Base-by-base conservation (phyloP, 2,329 filamentous ascomycete species). In the Talaromyces atroroseus region DNA sequence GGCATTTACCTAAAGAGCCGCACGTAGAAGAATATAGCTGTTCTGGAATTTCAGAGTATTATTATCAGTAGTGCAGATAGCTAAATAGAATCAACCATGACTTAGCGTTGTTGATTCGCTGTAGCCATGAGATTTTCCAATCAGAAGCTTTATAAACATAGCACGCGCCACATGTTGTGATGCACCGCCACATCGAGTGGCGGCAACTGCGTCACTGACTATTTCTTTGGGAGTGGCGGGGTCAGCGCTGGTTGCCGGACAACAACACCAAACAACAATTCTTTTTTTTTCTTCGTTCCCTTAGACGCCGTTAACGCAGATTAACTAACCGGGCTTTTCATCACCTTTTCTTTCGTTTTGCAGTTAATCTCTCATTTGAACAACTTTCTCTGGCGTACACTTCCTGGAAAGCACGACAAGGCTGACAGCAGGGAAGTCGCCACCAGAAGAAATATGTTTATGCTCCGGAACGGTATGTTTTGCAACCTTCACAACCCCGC, bases 401-500 rank as follows among this genome's bases (percentile, higher is more conserved):
- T 44, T 44, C 40, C 40, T 10, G 40, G 5, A 29, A 7, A 23
- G 8, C 18, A 44, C 40, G 40, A 49, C 21, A 36, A 49, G 42
- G 51, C 46, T 38, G 49, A 44, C 49, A 47, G 63, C 59, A 57
- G 58, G 60, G 56, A 45, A 62, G 58, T 51, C 65, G 63, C 61
- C 66, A 54, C 52, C 48, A 44, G 18, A 21, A 23, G 40, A 66
- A 71, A 66, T 62, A 82, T 82, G 79, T 81, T 81, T 73, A 80
- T 81, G 78, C 76, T 82, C 65, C 74, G 79, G 62, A 81, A 81
- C 63, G 78, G 78, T 80, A 72, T 64, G 79, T 73, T n/a, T 5
- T n/a, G 26, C 23, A 23, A n/a, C 63, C 65, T 61, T 63, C 62
- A 61, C 49, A 58, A 62, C 61, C 60, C 60, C 63, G 48, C 62